Evolutionary conservation across 177 flowering plant genomes (phyloP).

Genomic region (Vitis hybrid): DNA sequence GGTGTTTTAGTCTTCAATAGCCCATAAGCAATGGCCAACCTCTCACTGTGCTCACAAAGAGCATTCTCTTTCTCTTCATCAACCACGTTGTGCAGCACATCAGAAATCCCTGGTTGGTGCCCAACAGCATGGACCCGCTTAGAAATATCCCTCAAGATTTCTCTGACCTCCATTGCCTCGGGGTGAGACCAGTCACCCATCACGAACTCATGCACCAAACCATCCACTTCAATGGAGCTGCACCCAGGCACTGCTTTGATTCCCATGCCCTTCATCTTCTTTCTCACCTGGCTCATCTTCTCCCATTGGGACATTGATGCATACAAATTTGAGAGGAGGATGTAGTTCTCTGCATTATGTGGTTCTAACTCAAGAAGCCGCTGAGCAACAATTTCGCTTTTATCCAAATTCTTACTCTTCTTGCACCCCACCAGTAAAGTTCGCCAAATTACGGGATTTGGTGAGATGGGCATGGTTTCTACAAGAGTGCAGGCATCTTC

Average conservation of each 20-base stretch:
- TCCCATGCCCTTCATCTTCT: constrained; percentile 37
- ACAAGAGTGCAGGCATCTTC: constrained; percentile 39
- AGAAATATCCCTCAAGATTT: constrained; percentile 25
- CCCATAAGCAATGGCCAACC: constrained; percentile 50
- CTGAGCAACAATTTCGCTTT: constrained; percentile 30
- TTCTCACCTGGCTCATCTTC: constrained; percentile 35
- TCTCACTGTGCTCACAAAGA: constrained; percentile 48
- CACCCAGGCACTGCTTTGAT: constrained; percentile 43
- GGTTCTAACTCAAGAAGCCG: constrained; percentile 40
- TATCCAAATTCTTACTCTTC: constrained; percentile 22
- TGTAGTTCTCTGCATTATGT: constrained; percentile 36
- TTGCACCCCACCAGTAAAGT: constrained; percentile 41
- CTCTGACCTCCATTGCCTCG: constrained; percentile 32
- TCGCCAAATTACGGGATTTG: constrained; percentile 45
- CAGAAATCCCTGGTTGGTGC: constrained; percentile 32
- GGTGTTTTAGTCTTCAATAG: constrained; percentile 39
- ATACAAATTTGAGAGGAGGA: constrained; percentile 41
- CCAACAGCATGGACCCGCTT: constrained; percentile 27
- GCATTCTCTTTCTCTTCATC: constrained; percentile 37
- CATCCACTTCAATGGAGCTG: constrained; percentile 47
- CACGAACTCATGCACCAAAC: constrained; percentile 44
- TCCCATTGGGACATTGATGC: constrained; percentile 45
- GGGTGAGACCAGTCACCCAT: constrained; percentile 45
- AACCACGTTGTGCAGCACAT: constrained; percentile 34
- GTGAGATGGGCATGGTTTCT: constrained; percentile 35